Conservation (phyloP, 164 flowering plant genomes). For the Aristolochia fimbriata region DNA sequence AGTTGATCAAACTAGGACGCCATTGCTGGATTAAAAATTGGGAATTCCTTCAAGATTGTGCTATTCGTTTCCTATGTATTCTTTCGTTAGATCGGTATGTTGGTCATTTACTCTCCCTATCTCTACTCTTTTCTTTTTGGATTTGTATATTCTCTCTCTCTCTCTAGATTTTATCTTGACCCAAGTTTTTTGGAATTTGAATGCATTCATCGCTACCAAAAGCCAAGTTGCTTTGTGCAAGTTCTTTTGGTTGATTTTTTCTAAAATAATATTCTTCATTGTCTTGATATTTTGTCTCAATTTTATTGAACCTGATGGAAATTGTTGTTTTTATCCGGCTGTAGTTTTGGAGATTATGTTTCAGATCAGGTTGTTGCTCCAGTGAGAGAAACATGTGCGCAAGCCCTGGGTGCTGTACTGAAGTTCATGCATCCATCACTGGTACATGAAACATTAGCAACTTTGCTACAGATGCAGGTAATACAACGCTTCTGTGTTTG, state of each 20-base stretch:
- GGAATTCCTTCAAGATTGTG: conserved; percentile 95
- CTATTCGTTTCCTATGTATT: conserved; percentile 85
- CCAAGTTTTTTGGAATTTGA: no score
- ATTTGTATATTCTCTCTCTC: no score
- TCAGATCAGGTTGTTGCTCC: conserved; percentile 99
- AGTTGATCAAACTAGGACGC: conserved; percentile 54
- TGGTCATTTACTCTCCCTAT: background rate
- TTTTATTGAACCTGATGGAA: background rate
- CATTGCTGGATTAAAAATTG: conserved; percentile 71
- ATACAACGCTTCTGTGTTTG: conserved; percentile 2
- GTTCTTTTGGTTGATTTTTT: no score
- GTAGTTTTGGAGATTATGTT: conserved; percentile 97
- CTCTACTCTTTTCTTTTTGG: no score
- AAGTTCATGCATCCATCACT: conserved; percentile 86
- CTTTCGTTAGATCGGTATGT: conserved; percentile 86
- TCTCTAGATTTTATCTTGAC: no score
- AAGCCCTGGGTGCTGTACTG: conserved; percentile 88
- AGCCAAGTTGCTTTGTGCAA: no score
- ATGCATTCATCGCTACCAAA: no score
- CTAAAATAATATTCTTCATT: background rate
- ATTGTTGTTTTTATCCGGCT: conserved; percentile 3
- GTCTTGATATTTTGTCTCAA: background rate
- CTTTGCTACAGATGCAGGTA: conserved; percentile 97
- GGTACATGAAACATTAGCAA: conserved; percentile 67
- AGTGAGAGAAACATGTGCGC: conserved; percentile 98